Percentiles rank a stretch among this genome's conserved stretches.
Evolutionary conservation across 208 protist species (phyloP).

Genomic region (Hexamita inflata): DNA sequence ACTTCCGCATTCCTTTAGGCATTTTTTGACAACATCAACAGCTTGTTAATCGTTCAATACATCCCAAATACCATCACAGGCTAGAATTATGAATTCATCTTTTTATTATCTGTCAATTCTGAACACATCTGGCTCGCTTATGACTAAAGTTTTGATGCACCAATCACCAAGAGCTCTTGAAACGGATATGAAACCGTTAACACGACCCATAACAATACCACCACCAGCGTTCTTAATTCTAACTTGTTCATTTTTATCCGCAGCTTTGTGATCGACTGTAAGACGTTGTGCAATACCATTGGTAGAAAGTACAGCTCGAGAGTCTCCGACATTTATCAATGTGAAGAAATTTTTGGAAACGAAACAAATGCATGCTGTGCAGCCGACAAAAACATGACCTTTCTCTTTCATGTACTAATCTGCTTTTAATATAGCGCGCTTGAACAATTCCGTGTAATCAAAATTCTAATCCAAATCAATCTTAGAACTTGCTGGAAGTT

Average conservation of each 20-base stretch:
- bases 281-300: constrained; percentile 29
- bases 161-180: constrained; percentile 50
- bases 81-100: constrained; percentile 51
- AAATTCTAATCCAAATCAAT: too few relatives aligned
- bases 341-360: constrained; percentile 3
- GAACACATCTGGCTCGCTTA: constrained; percentile 14
- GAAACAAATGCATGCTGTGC: constrained; percentile 9
- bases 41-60: constrained; percentile 42
- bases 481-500: constrained; percentile 1
- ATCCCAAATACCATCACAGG: constrained; percentile 57
- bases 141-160: constrained; percentile 46
- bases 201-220: constrained; percentile 42
- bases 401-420: neutral
- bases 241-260: constrained; percentile 41
- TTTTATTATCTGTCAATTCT: neutral
- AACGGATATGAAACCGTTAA: constrained; percentile 52
- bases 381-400: constrained; percentile 13
- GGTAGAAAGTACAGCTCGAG: constrained; percentile 43
- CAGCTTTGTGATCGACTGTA: constrained; percentile 51
- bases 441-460: too few relatives aligned
- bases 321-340: constrained; percentile 47
- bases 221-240: constrained; percentile 50
- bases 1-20: neutral
- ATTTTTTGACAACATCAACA: constrained; percentile 31
- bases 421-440: too few relatives aligned